Conservation (phyloP, 1,284 basidiomycete species). For the Trichosporon faecale region DNA sequence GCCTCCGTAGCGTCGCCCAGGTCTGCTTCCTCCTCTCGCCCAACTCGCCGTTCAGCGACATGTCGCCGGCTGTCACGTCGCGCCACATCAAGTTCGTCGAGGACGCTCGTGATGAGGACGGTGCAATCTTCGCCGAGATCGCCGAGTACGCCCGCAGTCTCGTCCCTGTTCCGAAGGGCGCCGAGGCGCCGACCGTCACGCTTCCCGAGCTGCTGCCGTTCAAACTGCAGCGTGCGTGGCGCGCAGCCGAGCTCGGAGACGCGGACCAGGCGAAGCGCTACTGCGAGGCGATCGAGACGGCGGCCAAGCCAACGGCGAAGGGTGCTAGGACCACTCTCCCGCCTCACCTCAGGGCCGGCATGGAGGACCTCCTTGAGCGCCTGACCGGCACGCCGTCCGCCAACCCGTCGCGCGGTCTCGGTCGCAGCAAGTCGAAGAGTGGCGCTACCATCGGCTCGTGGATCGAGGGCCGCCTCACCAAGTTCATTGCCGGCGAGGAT, state of each 20-base stretch:
- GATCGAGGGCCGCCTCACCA: conserved; percentile 90
- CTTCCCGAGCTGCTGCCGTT: conserved; percentile 86
- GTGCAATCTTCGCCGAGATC: conserved; percentile 84
- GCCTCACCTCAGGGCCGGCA: conserved; percentile 65
- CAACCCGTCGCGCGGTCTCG: conserved; percentile 67
- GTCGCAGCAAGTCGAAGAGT: conserved; percentile 68
- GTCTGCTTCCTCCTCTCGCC: conserved; percentile 77
- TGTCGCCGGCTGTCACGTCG: conserved; percentile 37
- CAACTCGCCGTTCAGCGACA: conserved; percentile 69
- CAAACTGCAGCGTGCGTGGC: conserved; percentile 73
- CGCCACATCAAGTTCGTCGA: conserved; percentile 43
- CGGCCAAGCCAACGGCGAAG: conserved; percentile 41
- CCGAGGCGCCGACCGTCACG: conserved; percentile 72
- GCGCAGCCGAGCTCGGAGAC: conserved; percentile 76
- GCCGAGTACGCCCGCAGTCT: conserved; percentile 87
- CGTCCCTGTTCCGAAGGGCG: conserved; percentile 69
- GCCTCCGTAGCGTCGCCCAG: conserved; percentile 83
- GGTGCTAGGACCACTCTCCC: conserved; percentile 52
- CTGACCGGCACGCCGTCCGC: conserved; percentile 70
- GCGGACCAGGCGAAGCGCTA: conserved; percentile 73
- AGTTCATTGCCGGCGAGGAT: conserved; percentile 88
- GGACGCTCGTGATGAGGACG: conserved; percentile 56
- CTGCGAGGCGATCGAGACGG: conserved; percentile 81
- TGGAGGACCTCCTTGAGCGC: conserved; percentile 78
- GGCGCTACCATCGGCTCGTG: conserved; percentile 90